Conservation (phyloP, 2,329 filamentous ascomycete genomes). For the Fusarium ramigenum region DNA sequence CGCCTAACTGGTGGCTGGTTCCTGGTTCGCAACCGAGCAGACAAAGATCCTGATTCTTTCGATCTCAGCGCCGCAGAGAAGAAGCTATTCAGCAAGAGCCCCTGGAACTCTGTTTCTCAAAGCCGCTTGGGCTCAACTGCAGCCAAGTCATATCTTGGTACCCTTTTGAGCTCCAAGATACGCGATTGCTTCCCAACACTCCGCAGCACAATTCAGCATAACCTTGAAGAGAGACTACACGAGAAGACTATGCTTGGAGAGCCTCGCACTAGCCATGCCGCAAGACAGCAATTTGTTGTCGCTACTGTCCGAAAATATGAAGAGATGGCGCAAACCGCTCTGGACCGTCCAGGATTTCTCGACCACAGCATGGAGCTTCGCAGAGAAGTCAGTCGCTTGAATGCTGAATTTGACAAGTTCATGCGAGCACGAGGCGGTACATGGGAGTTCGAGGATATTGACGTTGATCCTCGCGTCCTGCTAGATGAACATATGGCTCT, state of each 20-base stretch:
- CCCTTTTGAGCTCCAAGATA: conserved; percentile 49
- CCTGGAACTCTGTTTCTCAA: conserved; percentile 42
- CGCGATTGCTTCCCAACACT: conserved; percentile 46
- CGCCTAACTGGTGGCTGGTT: conserved; percentile 46
- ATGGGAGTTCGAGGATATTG: conserved; percentile 41
- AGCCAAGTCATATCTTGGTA: conserved; percentile 44
- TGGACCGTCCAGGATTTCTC: conserved; percentile 41
- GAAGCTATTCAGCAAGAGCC: conserved; percentile 40
- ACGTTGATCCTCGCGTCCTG: conserved; percentile 20
- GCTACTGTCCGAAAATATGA: conserved; percentile 40
- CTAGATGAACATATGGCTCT: background rate
- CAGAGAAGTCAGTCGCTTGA: conserved; percentile 26
- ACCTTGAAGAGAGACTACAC: conserved; percentile 25
- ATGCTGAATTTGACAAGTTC: conserved; percentile 39
- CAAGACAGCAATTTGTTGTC: conserved; percentile 42
- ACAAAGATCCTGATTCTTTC: conserved; percentile 33
- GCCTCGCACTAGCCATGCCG: conserved; percentile 32
- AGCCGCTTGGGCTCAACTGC: conserved; percentile 43
- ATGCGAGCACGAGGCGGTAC: conserved; percentile 43
- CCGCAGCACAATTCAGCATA: conserved; percentile 32
- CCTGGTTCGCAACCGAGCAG: conserved; percentile 49
- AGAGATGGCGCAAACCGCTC: conserved; percentile 18
- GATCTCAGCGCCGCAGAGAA: conserved; percentile 43
- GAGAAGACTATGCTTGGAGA: conserved; percentile 39
- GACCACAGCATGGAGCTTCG: conserved; percentile 39